Conservation (phyloP, 2,329 filamentous ascomycete species). For the Colletotrichum gigasporum region DNA sequence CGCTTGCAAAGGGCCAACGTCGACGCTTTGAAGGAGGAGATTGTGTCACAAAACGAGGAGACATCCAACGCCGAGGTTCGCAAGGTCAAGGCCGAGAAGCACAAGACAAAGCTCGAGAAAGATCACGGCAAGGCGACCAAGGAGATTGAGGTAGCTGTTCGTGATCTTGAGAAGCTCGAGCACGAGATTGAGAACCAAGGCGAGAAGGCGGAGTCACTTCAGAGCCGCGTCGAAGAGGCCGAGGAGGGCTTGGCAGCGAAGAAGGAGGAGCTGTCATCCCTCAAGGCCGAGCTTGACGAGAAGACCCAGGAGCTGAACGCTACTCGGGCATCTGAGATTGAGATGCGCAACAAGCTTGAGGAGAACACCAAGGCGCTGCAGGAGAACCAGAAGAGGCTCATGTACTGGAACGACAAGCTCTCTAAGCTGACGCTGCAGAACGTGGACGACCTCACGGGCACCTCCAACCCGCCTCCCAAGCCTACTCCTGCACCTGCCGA, state of each 20-base stretch:
- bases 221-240: constrained; percentile 80
- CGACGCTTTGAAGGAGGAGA: constrained; percentile 87
- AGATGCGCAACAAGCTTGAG: constrained; percentile 98
- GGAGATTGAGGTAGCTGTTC: constrained; percentile 77
- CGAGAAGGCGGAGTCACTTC: constrained; percentile 77
- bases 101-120: constrained; percentile 86
- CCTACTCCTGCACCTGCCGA: constrained; percentile 9
- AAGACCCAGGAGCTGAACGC: constrained; percentile 88
- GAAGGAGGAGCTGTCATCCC: constrained; percentile 79
- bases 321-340: constrained; percentile 89
- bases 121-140: constrained; percentile 80
- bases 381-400: constrained; percentile 86
- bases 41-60: constrained; percentile 81
- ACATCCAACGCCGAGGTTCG: constrained; percentile 87
- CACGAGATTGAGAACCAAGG: constrained; percentile 82
- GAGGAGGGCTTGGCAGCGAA: constrained; percentile 80
- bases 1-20: constrained; percentile 91
- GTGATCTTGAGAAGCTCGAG: constrained; percentile 81
- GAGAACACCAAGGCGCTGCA: constrained; percentile 89
- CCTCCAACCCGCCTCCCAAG: constrained; percentile 38
- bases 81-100: constrained; percentile 93
- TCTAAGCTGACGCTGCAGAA: constrained; percentile 86
- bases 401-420: constrained; percentile 91
- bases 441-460: constrained; percentile 71
- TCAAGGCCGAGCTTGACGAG: constrained; percentile 89